Percentiles rank a stretch among this genome's conserved stretches.
These are phyloP conservation scores for Ceriops decandra DNA, from an alignment of 345 rosid species.

Conservation along the genomic window DNA sequence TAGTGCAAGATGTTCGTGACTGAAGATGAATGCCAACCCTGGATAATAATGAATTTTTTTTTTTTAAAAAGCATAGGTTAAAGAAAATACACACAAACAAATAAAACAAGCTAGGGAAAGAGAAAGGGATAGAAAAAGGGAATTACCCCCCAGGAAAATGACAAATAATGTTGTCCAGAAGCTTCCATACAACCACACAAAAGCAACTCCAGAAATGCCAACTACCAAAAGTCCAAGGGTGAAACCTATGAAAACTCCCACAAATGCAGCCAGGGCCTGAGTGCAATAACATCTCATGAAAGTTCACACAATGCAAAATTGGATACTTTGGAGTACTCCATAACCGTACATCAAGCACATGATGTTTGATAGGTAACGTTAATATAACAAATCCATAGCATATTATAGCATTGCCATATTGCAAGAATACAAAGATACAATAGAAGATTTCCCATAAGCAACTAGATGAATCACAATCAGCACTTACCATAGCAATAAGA, in stretches of 20 bases:
- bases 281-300: slow-evolving; percentile 19
- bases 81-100: slow-evolving; percentile 4
- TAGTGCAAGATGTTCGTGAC: slow-evolving; percentile 69
- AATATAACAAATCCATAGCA: too few relatives aligned
- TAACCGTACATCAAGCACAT: too few relatives aligned
- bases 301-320: slow-evolving; percentile 9
- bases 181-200: slow-evolving; percentile 92
- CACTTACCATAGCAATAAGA: slow-evolving; percentile 66
- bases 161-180: slow-evolving; percentile 77
- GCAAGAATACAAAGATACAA: background rate
- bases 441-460: background rate
- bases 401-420: too few relatives aligned
- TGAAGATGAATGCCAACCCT: slow-evolving; percentile 70
- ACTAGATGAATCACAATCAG: slow-evolving; percentile 8
- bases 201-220: slow-evolving; percentile 58
- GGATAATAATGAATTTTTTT: slow-evolving; percentile 16
- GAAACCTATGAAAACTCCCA: slow-evolving; percentile 63
- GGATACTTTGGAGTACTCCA: too few relatives aligned
- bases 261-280: slow-evolving; percentile 60
- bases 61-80: slow-evolving; percentile 11
- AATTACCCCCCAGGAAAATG: slow-evolving; percentile 60
- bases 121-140: slow-evolving; percentile 6
- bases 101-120: slow-evolving; percentile 3
- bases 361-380: too few relatives aligned
- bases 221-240: slow-evolving; percentile 56